Evolutionary conservation across 2,329 filamentous ascomycete species (phyloP), one percentile per base, ranked within the genome.

Genomic region (Didymellaceae sp.): DNA sequence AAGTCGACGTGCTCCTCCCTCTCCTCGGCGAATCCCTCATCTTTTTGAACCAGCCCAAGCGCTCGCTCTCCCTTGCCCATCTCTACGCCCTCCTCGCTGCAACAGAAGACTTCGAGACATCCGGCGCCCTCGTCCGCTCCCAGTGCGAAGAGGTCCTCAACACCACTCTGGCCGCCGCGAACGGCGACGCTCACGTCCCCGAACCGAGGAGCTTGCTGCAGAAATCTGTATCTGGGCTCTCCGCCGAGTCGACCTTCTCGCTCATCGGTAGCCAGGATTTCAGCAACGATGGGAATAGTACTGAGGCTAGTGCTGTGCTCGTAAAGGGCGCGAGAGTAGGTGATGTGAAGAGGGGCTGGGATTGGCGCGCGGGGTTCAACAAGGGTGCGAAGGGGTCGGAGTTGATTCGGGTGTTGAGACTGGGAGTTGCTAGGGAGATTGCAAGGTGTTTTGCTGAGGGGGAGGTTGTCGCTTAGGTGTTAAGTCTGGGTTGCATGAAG

Each of bases 21-120:
- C 79, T 97, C 11, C 81, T 97, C 1, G 92, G 91, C 42, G 93
- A 97, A 75, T 86, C 87, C 0, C 83, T 93, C 3, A 83, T 90
- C 1, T 90, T 96, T 54, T 78, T 95, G 53, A 84, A 86, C 64
- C 79, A 83, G 67, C 78, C 85, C 18, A 78, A 78, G 14, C 77
- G 77, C 2, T 73, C 86, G n/a, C 78, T 96, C 40, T 85, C 82
- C 0, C 80, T 88, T 5, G 80, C 84, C 14, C 89, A 96, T 66
- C 86, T 93, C 61, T 87, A 91, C 60, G 81, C 81, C 14, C 78
- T 94, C 18, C 83, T 94, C 52, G 88, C 89, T 58, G 88, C 89
- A 1, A 82, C 91, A 42, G 90, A 94, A 71, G 90, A 94, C 68
- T 77, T 93, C 13, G 81, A 93, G 70, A 89, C 89, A 0, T 87